Conservation (phyloP, 805 yeast genomes). For the Helenozyma rhizophorensis region DNA sequence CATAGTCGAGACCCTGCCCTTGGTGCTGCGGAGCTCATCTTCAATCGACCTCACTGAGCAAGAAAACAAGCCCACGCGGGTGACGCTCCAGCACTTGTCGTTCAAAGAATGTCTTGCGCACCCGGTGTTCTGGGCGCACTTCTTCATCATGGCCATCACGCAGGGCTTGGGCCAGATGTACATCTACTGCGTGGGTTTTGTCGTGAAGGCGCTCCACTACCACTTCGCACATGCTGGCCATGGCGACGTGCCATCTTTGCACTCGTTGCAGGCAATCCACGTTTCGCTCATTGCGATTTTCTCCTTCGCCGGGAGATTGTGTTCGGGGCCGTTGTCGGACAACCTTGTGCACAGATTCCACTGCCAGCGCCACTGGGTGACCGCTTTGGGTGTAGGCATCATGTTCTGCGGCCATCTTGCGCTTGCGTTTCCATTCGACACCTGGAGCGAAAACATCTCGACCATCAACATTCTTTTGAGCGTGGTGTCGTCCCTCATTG, state of each 20-base stretch:
- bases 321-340: slow-evolving; percentile 31
- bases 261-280: slow-evolving; percentile 27
- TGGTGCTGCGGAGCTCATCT: background rate
- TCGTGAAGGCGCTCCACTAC: slow-evolving; percentile 25
- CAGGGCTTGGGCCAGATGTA: slow-evolving; percentile 39
- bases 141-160: slow-evolving; percentile 24
- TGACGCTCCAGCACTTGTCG: slow-evolving; percentile 12
- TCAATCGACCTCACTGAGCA: background rate
- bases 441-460: slow-evolving; percentile 8
- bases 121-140: slow-evolving; percentile 31
- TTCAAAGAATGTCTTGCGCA: slow-evolving; percentile 21
- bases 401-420: slow-evolving; percentile 28
- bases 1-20: background rate
- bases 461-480: slow-evolving; percentile 17
- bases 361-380: slow-evolving; percentile 31
- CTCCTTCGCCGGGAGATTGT: slow-evolving; percentile 28
- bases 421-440: slow-evolving; percentile 12
- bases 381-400: slow-evolving; percentile 22
- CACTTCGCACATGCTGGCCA: background rate
- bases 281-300: slow-evolving; percentile 30
- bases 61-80: background rate
- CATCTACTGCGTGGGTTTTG: slow-evolving; percentile 30
- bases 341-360: slow-evolving; percentile 19
- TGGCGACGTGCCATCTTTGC: slow-evolving; percentile 10
- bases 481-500: slow-evolving; percentile 24